Percentiles rank a stretch among this genome's conserved stretches.
Conservation (phyloP, 768 basidiomycete genomes). For the Hirschioporus abietinus region DNA sequence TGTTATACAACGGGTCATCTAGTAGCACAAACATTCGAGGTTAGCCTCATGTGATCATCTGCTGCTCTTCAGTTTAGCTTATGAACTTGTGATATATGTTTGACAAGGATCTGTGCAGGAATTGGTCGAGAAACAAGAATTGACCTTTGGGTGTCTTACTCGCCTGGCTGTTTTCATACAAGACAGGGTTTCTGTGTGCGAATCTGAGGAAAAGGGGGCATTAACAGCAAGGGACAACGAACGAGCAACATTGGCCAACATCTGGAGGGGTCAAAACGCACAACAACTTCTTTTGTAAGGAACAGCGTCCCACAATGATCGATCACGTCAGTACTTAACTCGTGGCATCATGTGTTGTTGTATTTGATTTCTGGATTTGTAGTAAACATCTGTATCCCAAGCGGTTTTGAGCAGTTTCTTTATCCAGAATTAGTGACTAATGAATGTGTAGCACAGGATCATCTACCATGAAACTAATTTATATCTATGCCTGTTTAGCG, state of each 20-base stretch:
- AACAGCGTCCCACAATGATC: no score
- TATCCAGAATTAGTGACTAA: no score
- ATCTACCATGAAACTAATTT: no score
- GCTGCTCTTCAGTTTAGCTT: neutral
- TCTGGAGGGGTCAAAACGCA: neutral
- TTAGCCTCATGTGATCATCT: neutral
- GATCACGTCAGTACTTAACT: no score
- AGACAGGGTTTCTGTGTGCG: neutral
- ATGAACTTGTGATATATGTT: neutral
- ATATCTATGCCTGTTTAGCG: no score
- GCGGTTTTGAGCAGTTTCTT: no score
- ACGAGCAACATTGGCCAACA: neutral
- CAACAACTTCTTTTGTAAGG: neutral
- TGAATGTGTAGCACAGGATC: no score
- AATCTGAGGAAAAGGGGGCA: neutral
- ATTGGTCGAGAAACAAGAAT: neutral
- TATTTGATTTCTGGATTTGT: no score
- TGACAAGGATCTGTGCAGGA: conserved; percentile 1
- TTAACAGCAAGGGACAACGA: neutral
- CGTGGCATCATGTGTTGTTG: no score
- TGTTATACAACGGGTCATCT: neutral
- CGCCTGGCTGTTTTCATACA: neutral
- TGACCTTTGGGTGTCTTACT: neutral
- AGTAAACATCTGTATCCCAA: no score
- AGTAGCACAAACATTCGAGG: neutral